Conservation (phyloP, 2,329 filamentous ascomycete species). For the Colletotrichum eremochloae region DNA sequence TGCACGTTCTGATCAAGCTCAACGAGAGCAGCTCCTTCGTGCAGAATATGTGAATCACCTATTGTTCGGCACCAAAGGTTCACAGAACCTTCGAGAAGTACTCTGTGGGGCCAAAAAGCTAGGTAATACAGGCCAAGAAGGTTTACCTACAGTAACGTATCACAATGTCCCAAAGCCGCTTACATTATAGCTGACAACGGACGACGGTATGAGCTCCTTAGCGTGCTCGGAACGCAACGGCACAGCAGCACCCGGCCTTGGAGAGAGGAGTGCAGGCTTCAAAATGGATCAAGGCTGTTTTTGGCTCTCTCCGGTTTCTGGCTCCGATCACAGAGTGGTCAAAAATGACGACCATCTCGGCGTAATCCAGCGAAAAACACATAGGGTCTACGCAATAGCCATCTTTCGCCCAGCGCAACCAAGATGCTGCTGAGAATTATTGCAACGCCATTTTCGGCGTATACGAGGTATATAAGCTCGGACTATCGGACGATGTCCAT, state of each 20-base stretch:
- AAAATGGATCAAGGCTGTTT: conserved; percentile 6
- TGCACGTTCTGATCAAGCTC: not conserved
- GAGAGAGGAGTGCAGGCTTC: not conserved
- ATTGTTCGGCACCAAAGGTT: not conserved
- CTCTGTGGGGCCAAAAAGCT: not conserved
- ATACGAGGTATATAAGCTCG: conserved; percentile 6
- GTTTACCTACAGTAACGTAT: not conserved
- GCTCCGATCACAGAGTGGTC: not conserved
- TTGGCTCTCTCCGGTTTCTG: not conserved
- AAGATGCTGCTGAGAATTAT: conserved; percentile 12
- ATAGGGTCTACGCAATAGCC: not conserved
- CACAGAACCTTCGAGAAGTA: conserved; percentile 18
- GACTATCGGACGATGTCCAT: conserved; percentile 1
- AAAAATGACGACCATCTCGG: not conserved
- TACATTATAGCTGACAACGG: not conserved
- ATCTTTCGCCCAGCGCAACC: not conserved
- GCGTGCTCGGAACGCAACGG: not conserved
- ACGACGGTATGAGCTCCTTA: not conserved
- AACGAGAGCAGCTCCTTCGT: not conserved
- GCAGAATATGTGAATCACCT: not conserved
- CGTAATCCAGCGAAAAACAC: not conserved
- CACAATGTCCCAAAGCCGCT: not conserved
- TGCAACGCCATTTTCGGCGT: not conserved
- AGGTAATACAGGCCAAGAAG: not conserved
- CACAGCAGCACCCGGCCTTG: not conserved